These are phyloP conservation scores for Hygrocybe coccinea DNA, from an alignment of 768 basidiomycete species.

Conservation along the genomic window DNA sequence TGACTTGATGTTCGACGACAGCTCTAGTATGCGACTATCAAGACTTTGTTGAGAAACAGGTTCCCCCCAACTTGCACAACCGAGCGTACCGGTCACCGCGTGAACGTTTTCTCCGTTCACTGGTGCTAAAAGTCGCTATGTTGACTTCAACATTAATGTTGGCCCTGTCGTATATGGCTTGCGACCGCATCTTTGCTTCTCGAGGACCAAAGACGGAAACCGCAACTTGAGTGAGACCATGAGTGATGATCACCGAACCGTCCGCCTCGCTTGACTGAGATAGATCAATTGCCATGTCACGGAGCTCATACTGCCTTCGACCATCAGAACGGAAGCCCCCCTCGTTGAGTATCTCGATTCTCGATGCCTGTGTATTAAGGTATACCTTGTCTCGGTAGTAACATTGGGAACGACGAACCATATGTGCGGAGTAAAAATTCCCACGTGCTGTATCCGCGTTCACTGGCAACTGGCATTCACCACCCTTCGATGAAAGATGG, in stretches of 20 bases:
- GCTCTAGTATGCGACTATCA: constrained; percentile 76
- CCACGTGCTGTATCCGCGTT: too few species aligned
- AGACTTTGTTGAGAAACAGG: constrained; percentile 9
- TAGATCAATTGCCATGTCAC: constrained; percentile 75
- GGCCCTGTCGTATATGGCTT: constrained; percentile 82
- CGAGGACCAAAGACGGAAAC: constrained; percentile 90
- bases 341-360: constrained; percentile 75
- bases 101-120: constrained; percentile 69
- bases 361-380: constrained; percentile 34
- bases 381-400: too few species aligned
- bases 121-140: constrained; percentile 82
- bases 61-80: not conserved
- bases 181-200: constrained; percentile 77
- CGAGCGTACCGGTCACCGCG: constrained; percentile 75
- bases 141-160: constrained; percentile 85
- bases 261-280: constrained; percentile 73
- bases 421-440: too few species aligned
- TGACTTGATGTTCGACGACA: constrained; percentile 80
- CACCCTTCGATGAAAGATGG: too few species aligned
- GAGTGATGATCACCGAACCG: constrained; percentile 76
- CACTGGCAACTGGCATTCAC: too few species aligned
- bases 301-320: constrained; percentile 85
- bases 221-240: constrained; percentile 86
- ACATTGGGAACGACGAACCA: too few species aligned
- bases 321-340: constrained; percentile 90